These are phyloP conservation scores for Microdochium bolleyi DNA, from an alignment of 2,329 filamentous ascomycete genomes.

Conservation along the genomic window DNA sequence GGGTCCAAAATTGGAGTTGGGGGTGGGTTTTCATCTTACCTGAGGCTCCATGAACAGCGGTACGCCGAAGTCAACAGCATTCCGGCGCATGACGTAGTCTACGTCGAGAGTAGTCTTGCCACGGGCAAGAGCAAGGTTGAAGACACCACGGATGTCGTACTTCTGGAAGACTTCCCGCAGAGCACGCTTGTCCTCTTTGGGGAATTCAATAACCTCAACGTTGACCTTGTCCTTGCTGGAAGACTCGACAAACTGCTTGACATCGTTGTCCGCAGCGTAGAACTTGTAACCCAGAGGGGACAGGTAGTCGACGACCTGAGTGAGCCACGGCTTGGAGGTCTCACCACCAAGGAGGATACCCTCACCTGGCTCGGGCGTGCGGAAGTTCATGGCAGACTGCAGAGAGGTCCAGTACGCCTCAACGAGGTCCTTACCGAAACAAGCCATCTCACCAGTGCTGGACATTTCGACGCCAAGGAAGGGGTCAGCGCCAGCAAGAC, in stretches of 20 bases:
- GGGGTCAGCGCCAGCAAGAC: slow-evolving; percentile 91
- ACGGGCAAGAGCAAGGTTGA: slow-evolving; percentile 82
- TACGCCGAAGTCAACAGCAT: slow-evolving; percentile 96
- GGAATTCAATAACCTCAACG: slow-evolving; percentile 93
- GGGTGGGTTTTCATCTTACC: slow-evolving; percentile 44
- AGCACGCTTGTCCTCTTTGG: slow-evolving; percentile 89
- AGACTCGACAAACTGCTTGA: slow-evolving; percentile 78
- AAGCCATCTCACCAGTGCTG: slow-evolving; percentile 95
- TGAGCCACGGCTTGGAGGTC: slow-evolving; percentile 60
- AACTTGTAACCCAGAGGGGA: slow-evolving; percentile 90
- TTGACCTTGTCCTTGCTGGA: slow-evolving; percentile 56
- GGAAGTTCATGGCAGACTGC: slow-evolving; percentile 99
- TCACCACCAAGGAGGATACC: slow-evolving; percentile 93
- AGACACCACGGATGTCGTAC: slow-evolving; percentile 91
- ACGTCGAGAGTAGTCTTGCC: slow-evolving; percentile 82
- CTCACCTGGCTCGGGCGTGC: slow-evolving; percentile 87
- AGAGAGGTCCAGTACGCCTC: slow-evolving; percentile 97
- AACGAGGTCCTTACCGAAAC: slow-evolving; percentile 91
- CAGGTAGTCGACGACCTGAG: slow-evolving; percentile 77
- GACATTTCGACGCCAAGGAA: slow-evolving; percentile 98
- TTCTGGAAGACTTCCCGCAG: slow-evolving; percentile 93
- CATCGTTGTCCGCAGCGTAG: slow-evolving; percentile 71
- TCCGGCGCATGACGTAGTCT: slow-evolving; percentile 97
- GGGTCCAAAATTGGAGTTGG: neutral
- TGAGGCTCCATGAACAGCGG: slow-evolving; percentile 98